Base-by-base conservation (phyloP, 805 yeast species). In the Candida insectorum region DNA sequence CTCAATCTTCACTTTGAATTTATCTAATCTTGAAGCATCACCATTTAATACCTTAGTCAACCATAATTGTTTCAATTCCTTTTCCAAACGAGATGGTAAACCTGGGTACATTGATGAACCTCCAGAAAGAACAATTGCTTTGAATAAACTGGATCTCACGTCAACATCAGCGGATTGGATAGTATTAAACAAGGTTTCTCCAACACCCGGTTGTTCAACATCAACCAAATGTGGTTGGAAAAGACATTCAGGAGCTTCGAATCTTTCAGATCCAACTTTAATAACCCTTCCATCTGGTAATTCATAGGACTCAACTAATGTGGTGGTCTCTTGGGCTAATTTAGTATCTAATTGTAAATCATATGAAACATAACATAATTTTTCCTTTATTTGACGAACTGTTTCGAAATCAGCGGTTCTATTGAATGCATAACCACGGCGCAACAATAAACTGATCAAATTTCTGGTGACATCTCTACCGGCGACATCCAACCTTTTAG, bases 31-130 rank as follows among this genome's bases (percentile, higher is more conserved):
- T 12, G 87, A 54, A 17, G 97, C 80, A 62, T 93, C 95, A 32
- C 88, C 88, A 44, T 82, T 78, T 40, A 93, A 75, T 13, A 93
- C 96, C 53, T 79, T 77, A 2, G 94, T 81, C 47, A 85, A 80
- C 97, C 97, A 93, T 48, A 86, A 78, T 61, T 93, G 98, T 65
- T 93, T 93, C 61, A 93, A 73, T 60, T 93, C 98, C 60, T 86
- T 91, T 60, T 93, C 97, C 47, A 93, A 69, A 52, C 98, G 75
- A 9, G 96, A 84, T 13, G 98, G 98, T 48, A 93, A 75, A 19
- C 98, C 98, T 2, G 98, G 97, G 56, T 93, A 93, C 98, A 93
- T 93, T 32, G 95, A 84, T 1, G 97, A 89, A 37, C 98, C 98
- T 57, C 98, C 98, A 5, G 96, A 85, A 28, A 93, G 73, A 18